These are phyloP conservation scores for Mycocentrospora acerina DNA, from an alignment of 2,329 filamentous ascomycete genomes.

Conservation along the genomic window DNA sequence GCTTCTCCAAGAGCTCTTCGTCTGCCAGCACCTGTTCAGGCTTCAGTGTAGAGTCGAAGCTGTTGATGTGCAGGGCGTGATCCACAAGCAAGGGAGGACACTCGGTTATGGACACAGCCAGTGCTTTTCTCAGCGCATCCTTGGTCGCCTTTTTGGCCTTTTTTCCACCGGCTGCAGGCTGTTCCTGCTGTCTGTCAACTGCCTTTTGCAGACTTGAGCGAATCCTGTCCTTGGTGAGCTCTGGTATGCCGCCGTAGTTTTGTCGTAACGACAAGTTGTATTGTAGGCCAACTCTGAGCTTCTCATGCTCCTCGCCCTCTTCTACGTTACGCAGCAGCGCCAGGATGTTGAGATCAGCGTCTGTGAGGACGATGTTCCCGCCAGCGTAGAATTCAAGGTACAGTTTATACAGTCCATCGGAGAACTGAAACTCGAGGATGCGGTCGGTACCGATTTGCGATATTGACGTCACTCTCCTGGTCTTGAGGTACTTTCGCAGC, in stretches of 20 bases:
- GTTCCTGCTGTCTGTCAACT: slow-evolving; percentile 58
- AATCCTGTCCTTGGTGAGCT: slow-evolving; percentile 72
- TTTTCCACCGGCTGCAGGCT: slow-evolving; percentile 53
- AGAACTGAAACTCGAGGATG: slow-evolving; percentile 89
- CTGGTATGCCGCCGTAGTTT: slow-evolving; percentile 75
- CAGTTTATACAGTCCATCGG: slow-evolving; percentile 82
- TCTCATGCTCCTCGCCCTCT: slow-evolving; percentile 81
- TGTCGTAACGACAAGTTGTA: slow-evolving; percentile 83
- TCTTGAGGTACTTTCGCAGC: slow-evolving; percentile 85
- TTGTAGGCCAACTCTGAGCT: slow-evolving; percentile 71
- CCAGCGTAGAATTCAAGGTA: slow-evolving; percentile 96
- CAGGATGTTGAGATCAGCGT: slow-evolving; percentile 78
- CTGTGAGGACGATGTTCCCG: slow-evolving; percentile 91
- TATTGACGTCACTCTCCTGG: slow-evolving; percentile 77
- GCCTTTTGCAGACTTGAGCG: slow-evolving; percentile 67
- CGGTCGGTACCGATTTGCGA: slow-evolving; percentile 89
- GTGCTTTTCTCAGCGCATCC: slow-evolving; percentile 74
- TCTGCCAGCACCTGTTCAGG: slow-evolving; percentile 70
- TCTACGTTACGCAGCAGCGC: slow-evolving; percentile 77
- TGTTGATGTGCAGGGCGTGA: slow-evolving; percentile 71
- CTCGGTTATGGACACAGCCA: slow-evolving; percentile 84
- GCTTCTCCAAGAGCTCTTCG: slow-evolving; percentile 62
- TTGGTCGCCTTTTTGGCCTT: slow-evolving; percentile 74
- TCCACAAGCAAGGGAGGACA: slow-evolving; percentile 86
- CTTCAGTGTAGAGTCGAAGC: slow-evolving; percentile 68